These are phyloP conservation scores for Fonsecaea pedrosoi DNA, from an alignment of 2,329 filamentous ascomycete genomes.

Conservation along the genomic window DNA sequence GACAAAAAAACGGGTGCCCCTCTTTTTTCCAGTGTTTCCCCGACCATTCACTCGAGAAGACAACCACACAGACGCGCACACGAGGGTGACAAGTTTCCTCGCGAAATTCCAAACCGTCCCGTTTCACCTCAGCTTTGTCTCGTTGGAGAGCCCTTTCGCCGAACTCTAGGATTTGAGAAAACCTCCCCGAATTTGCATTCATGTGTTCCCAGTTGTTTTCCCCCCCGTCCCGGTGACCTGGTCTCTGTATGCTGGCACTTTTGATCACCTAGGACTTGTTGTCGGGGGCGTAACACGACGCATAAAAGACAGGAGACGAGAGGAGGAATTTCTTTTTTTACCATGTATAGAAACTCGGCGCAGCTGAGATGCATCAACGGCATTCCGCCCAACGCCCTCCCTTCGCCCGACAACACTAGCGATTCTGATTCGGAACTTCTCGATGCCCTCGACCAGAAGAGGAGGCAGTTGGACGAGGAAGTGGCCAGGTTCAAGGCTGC, in stretches of 20 bases:
- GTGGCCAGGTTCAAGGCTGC: slow-evolving; percentile 38
- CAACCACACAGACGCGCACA: neutral
- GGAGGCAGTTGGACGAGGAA: slow-evolving; percentile 40
- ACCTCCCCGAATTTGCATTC: slow-evolving; percentile 3
- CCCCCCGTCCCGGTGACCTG: slow-evolving; percentile 3
- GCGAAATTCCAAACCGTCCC: neutral
- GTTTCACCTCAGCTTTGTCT: neutral
- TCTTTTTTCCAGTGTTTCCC: neutral
- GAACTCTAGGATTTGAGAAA: neutral
- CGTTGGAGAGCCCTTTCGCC: neutral
- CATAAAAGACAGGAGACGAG: neutral
- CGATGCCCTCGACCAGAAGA: slow-evolving; percentile 38
- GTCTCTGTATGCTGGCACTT: neutral
- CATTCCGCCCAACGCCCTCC: slow-evolving; percentile 28
- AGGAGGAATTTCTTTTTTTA: neutral
- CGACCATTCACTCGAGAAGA: neutral
- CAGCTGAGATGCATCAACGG: slow-evolving; percentile 28
- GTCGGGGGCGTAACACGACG: too few species aligned
- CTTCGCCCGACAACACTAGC: slow-evolving; percentile 33
- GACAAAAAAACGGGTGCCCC: neutral
- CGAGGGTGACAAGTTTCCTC: neutral
- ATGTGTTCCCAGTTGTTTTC: slow-evolving; percentile 1
- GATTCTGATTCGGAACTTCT: slow-evolving; percentile 35
- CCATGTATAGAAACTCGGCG: slow-evolving; percentile 35
- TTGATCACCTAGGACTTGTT: neutral